Conservation (phyloP, 768 basidiomycete species). For the Mycena maculata region DNA sequence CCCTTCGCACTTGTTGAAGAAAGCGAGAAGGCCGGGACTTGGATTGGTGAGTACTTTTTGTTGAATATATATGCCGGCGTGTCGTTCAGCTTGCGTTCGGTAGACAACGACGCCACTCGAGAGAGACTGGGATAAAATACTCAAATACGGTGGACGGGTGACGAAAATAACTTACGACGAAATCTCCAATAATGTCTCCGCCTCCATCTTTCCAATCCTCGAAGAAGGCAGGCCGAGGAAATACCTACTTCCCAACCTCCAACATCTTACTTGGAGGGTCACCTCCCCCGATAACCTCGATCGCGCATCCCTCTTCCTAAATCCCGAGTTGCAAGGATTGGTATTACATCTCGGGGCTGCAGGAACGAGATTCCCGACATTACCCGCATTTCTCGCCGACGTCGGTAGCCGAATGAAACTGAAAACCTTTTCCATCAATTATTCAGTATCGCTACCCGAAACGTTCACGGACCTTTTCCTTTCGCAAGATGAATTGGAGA, state of each 20-base stretch:
- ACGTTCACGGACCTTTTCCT: constrained; percentile 74
- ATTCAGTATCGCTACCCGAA: constrained; percentile 77
- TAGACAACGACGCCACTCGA: constrained; percentile 64
- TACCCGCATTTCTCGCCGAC: constrained; percentile 72
- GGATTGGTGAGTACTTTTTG: constrained; percentile 70
- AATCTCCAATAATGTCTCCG: constrained; percentile 68
- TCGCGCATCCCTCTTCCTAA: constrained; percentile 72
- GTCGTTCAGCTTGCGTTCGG: neutral
- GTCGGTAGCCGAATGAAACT: constrained; percentile 73
- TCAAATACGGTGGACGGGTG: constrained; percentile 76
- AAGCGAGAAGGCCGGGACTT: constrained; percentile 76
- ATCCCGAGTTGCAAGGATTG: constrained; percentile 68
- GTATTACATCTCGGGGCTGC: constrained; percentile 63
- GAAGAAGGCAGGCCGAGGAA: constrained; percentile 71
- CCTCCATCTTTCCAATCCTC: constrained; percentile 74
- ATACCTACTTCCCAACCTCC: constrained; percentile 77
- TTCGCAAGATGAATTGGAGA: constrained; percentile 70
- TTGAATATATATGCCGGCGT: constrained; percentile 55
- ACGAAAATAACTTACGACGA: constrained; percentile 79
- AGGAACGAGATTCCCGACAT: constrained; percentile 66
- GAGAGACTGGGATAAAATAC: constrained; percentile 72
- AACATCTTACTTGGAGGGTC: constrained; percentile 77
- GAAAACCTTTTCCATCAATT: constrained; percentile 75
- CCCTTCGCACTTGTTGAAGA: constrained; percentile 74
- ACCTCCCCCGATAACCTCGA: constrained; percentile 76